Percentiles rank a stretch among this genome's conserved stretches.
phyloP scores from a whole-genome alignment of 805 yeast species.

The Starmerella potacharoeniae region DNA sequence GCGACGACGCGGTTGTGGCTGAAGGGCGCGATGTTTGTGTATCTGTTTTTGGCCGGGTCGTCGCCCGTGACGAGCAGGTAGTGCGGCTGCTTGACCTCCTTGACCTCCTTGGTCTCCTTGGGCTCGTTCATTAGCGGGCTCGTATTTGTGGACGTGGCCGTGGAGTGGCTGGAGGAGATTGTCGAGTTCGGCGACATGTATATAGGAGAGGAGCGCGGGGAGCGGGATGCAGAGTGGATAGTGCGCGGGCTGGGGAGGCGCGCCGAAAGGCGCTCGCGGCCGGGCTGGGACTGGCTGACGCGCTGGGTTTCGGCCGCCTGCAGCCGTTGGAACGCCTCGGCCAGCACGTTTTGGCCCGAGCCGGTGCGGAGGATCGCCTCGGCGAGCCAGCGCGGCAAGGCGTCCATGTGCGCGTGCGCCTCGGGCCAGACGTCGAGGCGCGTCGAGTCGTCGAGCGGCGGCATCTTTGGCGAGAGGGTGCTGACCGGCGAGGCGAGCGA shows the following conservation, averaged over 20 bases:
- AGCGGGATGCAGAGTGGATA: not conserved
- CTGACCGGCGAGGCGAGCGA: constrained; percentile 12
- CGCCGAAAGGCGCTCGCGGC: constrained; percentile 1
- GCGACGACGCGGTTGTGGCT: constrained; percentile 68
- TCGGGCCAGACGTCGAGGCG: constrained; percentile 12
- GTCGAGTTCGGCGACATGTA: constrained; percentile 1
- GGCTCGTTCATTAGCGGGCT: constrained; percentile 15
- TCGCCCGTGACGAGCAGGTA: constrained; percentile 60
- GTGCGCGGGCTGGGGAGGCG: constrained; percentile 3
- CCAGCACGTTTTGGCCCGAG: constrained; percentile 32
- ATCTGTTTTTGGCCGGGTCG: constrained; percentile 77
- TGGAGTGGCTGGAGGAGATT: not conserved
- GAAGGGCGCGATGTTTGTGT: constrained; percentile 78
- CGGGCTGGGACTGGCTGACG: not conserved
- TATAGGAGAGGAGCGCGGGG: constrained; percentile 12
- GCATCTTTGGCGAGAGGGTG: constrained; percentile 8
- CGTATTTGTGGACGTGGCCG: not conserved
- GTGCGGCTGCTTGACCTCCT: constrained; percentile 6
- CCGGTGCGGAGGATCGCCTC: constrained; percentile 29
- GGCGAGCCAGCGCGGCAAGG: constrained; percentile 47
- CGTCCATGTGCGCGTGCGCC: constrained; percentile 8
- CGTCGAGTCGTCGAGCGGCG: constrained; percentile 18
- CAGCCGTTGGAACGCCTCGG: constrained; percentile 49
- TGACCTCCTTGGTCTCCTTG: not conserved
- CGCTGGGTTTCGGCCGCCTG: constrained; percentile 63